Evolutionary conservation across 148 eudicot species (phyloP), one percentile per base, ranked within the genome.

Genomic region (Spergularia marina): DNA sequence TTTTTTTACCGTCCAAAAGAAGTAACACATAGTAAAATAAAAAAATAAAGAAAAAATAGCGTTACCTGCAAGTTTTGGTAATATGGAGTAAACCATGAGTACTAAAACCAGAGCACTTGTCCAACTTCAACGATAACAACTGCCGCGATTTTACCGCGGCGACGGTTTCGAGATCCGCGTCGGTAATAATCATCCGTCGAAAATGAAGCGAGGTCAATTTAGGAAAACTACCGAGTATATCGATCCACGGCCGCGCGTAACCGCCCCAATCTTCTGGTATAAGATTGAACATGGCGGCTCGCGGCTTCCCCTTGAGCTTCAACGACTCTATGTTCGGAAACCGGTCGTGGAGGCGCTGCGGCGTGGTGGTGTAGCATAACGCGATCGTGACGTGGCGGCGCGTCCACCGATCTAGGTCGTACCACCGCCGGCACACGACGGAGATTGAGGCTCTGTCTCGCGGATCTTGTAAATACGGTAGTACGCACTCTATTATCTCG

Each of bases 191-290:
- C 99, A 96, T 96, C 7, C 99, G 75, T 20, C 99, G 77, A 17
- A 96, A 87, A 81, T 96, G 99, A 56, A 96, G 82, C 16, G 77
- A 72, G 52, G 85, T 86, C 65, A 96, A 77, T n/a, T 53, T 79
- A 1, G 76, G 76, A 70, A 96, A 84, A 39, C 73, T 79, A 13
- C 72, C 80, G 8, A 83, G 12, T 0, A 78, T 17, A 23, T 71
- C 52, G 23, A 88, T 79, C 99, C 99, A 96, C 0, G 97, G 94
- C 12, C 81, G 77, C 13, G 79, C 97, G n/a, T 86, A 91, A 7
- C 99, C 99, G 0, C 99, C 99, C 99, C 99, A 96, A 80, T 96
- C 91, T 53, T 89, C 91, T 0, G 99, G 98, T 0, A 96, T 92
- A 78, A 96, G 74, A 56, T 92, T 92, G 18, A 89, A 96, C 99